phyloP scores from a whole-genome alignment of 768 basidiomycete species.

The Rhizopogon sp. region DNA sequence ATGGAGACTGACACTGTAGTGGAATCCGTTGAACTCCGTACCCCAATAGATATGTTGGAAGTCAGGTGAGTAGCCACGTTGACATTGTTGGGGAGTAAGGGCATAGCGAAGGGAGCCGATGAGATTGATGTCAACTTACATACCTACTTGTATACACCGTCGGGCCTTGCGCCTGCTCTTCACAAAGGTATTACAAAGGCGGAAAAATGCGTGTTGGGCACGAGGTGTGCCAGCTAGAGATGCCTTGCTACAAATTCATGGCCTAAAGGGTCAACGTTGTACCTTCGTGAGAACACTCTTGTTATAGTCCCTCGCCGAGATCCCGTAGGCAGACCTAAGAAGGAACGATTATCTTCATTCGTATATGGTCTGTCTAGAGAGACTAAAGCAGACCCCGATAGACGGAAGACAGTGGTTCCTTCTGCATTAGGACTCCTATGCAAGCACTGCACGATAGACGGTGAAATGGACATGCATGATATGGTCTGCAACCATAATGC shows the following conservation, averaged over 20 bases:
- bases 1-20: slow-evolving; percentile 31
- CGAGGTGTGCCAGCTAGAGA: background rate
- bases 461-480: no score
- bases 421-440: no score
- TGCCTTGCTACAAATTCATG: background rate
- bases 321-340: no score
- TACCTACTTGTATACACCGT: background rate
- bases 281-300: background rate
- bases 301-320: no score
- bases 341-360: no score
- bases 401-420: no score
- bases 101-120: background rate
- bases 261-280: background rate
- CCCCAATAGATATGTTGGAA: background rate
- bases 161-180: no score
- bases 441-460: no score
- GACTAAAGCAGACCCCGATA: no score
- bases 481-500: no score
- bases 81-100: background rate
- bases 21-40: background rate
- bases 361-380: no score
- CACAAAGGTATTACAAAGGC: background rate
- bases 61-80: background rate
- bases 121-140: background rate
- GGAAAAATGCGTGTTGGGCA: background rate